Percentiles rank a stretch among this genome's conserved stretches.
Conservation (phyloP, 2,329 filamentous ascomycete species). For the Helotiales sp. region DNA sequence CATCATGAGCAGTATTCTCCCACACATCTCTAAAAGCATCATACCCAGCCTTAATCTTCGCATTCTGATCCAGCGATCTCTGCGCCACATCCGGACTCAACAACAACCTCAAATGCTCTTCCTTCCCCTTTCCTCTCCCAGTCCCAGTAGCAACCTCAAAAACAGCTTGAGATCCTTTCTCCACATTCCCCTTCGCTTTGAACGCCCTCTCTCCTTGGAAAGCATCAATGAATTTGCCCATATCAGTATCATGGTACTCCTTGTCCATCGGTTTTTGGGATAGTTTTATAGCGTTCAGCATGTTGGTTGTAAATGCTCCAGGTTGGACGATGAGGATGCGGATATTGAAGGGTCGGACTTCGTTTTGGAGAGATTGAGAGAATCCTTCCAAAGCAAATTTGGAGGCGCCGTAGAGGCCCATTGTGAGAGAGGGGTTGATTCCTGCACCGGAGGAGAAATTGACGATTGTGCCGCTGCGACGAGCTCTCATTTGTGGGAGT, state of each 20-base stretch:
- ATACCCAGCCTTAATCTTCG: not conserved
- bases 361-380: conserved; percentile 44
- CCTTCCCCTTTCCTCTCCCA: conserved; percentile 39
- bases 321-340: conserved; percentile 44
- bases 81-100: conserved; percentile 41
- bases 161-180: conserved; percentile 46
- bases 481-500: conserved; percentile 22
- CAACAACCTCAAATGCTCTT: conserved; percentile 41
- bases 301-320: conserved; percentile 40
- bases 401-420: conserved; percentile 45
- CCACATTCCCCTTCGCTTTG: conserved; percentile 39
- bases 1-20: conserved; percentile 21
- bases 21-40: conserved; percentile 17
- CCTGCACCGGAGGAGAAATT: conserved; percentile 25
- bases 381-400: conserved; percentile 47
- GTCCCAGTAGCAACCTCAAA: conserved; percentile 45
- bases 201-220: conserved; percentile 23
- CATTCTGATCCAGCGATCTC: not conserved
- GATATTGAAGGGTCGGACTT: conserved; percentile 46
- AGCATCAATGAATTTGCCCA: conserved; percentile 29
- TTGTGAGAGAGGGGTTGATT: conserved; percentile 38
- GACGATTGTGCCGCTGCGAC: conserved; percentile 23
- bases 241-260: conserved; percentile 28
- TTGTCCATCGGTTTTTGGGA: conserved; percentile 37
- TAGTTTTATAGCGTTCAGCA: conserved; percentile 43